Evolutionary conservation across 495 filamentous ascomycete genomes (phyloP).

Genomic region (Pseudoneurospora amorphoporcata): DNA sequence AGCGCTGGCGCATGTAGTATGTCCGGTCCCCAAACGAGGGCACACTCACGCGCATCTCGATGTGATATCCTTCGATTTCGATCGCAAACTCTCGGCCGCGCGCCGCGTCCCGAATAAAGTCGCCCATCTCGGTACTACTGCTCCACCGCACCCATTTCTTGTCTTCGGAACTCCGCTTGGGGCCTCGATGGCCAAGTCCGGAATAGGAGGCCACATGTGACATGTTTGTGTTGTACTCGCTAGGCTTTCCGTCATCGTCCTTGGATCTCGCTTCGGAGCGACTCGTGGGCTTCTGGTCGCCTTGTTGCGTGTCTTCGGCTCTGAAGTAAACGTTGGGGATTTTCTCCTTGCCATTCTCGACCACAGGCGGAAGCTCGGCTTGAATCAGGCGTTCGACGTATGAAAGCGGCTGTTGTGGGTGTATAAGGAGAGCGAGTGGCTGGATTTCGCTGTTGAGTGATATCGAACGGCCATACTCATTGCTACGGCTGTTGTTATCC

Average conservation of each 20-base stretch:
- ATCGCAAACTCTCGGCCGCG: conserved; percentile 75
- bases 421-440: conserved; percentile 77
- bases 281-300: conserved; percentile 33
- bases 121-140: conserved; percentile 77
- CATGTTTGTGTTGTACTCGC: conserved; percentile 6
- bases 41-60: conserved; percentile 67
- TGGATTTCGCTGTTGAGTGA: conserved; percentile 53
- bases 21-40: conserved; percentile 86
- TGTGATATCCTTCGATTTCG: conserved; percentile 61
- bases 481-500: conserved; percentile 31
- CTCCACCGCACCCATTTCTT: conserved; percentile 82
- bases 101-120: conserved; percentile 89
- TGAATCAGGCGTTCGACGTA: conserved; percentile 89
- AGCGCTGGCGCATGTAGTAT: conserved; percentile 65
- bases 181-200: conserved; percentile 44
- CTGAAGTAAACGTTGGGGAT: conserved; percentile 70
- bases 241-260: neutral
- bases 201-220: conserved; percentile 47
- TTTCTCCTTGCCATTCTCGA: conserved; percentile 48
- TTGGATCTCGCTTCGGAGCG: conserved; percentile 18
- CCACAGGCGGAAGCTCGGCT: conserved; percentile 70
- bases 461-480: conserved; percentile 28
- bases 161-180: conserved; percentile 27
- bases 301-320: conserved; percentile 60
- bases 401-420: conserved; percentile 87